Evolutionary conservation across 352 stramenopile species (phyloP), one percentile per base, ranked within the genome.

Genomic region (Globisporangium ultimum): DNA sequence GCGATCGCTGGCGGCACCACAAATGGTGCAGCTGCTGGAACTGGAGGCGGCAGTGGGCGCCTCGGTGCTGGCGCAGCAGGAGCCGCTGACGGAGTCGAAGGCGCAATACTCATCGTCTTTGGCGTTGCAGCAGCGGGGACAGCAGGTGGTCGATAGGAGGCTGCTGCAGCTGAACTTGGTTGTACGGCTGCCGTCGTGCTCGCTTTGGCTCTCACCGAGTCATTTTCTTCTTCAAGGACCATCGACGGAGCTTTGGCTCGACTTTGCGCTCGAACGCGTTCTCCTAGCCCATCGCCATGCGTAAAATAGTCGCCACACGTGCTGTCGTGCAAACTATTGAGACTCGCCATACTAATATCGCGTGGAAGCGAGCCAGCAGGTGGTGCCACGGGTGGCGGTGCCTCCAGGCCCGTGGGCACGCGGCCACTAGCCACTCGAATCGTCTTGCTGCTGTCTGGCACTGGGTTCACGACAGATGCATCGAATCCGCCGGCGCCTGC

Each of bases 281-380:
- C 47, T 21, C 60, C 60, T n/a, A 63, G 55, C 3, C 61, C 55
- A 42, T 63, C 61, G 24, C 53, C 60, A 32, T 66, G 60, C 47
- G 38, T 57, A 48, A 46, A 67, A 14, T 54, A 53, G 52, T 63
- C 61, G 38, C 61, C 56, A 40, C 55, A 63, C 41, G 22, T 58
- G 48, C 61, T 67, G 43, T 67, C 61, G 46, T 67, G 61, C 8
- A 67, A 32, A 20, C 61, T 67, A 20, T 67, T 67, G 28, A 67
- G 34, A 36, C 61, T 67, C 36, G 48, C 18, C 0, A 56, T 58
- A 42, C 61, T 67, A 11, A 55, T 67, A 40, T 67, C 61, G 12
- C 61, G 61, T 13, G 53, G 47, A 9, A 60, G 52, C 13, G 60
- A 66, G 12, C 45, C 40, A 15, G 42, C 18, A 8, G 47, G 13